These are phyloP conservation scores for Rosa lucieae DNA, from an alignment of 306 rosid genomes.

Conservation along the genomic window DNA sequence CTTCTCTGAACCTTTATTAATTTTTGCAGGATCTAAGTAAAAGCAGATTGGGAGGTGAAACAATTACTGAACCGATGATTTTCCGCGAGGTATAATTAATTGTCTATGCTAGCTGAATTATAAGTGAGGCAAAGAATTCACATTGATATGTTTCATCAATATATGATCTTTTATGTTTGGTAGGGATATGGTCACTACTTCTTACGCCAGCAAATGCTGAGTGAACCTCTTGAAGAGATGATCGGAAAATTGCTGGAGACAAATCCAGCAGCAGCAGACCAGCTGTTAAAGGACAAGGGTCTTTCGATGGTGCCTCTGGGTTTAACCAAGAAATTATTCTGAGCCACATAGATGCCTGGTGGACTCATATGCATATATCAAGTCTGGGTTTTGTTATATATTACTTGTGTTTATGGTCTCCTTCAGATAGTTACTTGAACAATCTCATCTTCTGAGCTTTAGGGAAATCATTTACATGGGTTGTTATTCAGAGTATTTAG, in stretches of 20 bases:
- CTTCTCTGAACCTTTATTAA: neutral
- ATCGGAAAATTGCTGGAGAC: constrained; percentile 73
- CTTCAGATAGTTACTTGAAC: neutral
- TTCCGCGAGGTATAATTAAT: constrained; percentile 66
- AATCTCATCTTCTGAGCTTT: neutral
- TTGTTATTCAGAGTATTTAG: neutral
- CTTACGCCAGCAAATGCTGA: constrained; percentile 47
- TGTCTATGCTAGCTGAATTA: neutral
- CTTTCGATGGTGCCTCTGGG: constrained; percentile 62
- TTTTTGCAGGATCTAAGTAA: constrained; percentile 66
- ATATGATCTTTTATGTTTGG: neutral
- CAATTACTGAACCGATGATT: constrained; percentile 54
- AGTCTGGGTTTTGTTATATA: neutral
- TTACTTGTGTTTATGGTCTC: constrained; percentile 7
- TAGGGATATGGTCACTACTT: constrained; percentile 92
- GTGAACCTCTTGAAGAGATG: constrained; percentile 92
- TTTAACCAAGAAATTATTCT: constrained; percentile 43
- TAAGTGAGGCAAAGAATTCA: neutral
- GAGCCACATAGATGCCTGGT: constrained; percentile 24
- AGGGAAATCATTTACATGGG: neutral
- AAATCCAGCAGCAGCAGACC: constrained; percentile 54
- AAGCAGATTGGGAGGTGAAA: constrained; percentile 58
- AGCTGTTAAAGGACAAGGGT: constrained; percentile 73
- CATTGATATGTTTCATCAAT: neutral
- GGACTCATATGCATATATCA: neutral